Evolutionary conservation across 495 filamentous ascomycete species (phyloP), one percentile per base, ranked within the genome.

Genomic region (Podospora australis): DNA sequence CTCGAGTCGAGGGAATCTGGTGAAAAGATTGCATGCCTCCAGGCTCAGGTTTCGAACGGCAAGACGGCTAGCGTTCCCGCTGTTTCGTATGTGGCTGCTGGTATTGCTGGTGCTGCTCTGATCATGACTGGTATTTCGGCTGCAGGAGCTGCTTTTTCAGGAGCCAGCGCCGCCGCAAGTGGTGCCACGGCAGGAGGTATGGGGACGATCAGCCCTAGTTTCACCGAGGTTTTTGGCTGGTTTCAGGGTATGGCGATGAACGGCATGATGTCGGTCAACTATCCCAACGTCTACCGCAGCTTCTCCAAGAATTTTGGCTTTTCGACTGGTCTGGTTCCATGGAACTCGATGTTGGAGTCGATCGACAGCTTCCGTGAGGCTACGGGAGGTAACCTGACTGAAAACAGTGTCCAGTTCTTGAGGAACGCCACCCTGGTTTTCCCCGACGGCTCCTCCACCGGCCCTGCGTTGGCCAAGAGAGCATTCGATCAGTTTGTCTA

Each of bases 191-290:
- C 74, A 25, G 73, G 79, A 14, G 87, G 85, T n/a, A 66, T 77
- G 25, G 70, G 81, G 10, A 78, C 85, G 1, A 65, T 83, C 26
- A 94, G 88, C 53, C 92, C 92, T 7, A 86, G 81, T 39, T 96
- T 96, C 65, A 78, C 72, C 39, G 88, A 96, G 58, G 82, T 95
- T 44, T 80, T 96, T 62, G 81, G 82, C 39, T 91, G 84, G 78
- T 96, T 97, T 67, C 92, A 97, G 69, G 82, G 82, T 23, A 82
- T 98, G 66, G 90, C 92, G 16, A 84, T 90, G 71, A 96, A 90
- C 62, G 92, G 92, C 45, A 96, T 97, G 92, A 67, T 96, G 62
- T 91, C 85, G 52, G 89, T 90, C 55, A 78, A 82, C 55, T 89
- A 95, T 58, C 92, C 92, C 4, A 64, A 78, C 22, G 80, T 97